Evolutionary conservation across 129 eudicot species (phyloP), one percentile per base, ranked within the genome.

Genomic region (Silybum marianum): DNA sequence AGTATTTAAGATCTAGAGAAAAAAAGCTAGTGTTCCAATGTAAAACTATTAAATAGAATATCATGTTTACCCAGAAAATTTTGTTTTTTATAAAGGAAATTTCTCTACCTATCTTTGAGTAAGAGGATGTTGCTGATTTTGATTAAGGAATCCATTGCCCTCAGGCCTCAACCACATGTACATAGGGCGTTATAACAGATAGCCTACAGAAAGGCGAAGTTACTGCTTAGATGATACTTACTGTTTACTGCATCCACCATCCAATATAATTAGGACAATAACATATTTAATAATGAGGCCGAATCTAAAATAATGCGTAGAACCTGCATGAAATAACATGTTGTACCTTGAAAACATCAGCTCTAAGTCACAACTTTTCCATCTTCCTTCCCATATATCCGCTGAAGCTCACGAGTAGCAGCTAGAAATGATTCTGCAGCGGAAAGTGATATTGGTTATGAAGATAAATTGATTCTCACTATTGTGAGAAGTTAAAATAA

Each of bases 331-430:
- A 74, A 66, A 60, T 36, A 76, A 23, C 24, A 36, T 68, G 40
- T 2, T 44, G 26, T 84, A 88, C 91, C 91, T 88, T 39, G 62
- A 65, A 48, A 72, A 78, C 34, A 34, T 71, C 80, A 78, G 70
- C 81, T 73, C 85, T 76, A 89, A 11, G 87, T 76, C 19, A 76
- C 72, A 42, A 76, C 75, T 30, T 76, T 85, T 83, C 80, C 83
- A 71, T 85, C 89, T 74, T 85, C 91, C 80, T 83, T 85, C 66
- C 89, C 91, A 81, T 90, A 90, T 77, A 88, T 88, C 62, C 91
- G 87, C 73, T 90, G 93, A 79, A 90, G 93, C 78, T 90, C 91
- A 65, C 88, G 90, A 13, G 90, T 87, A 77, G 93, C 91, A 80
- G 91, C 91, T 30, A 87, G 83, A 72, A 90, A 90, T 71, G 93